Conservation (phyloP, 148 eudicot genomes). For the Amaranthus cruentus region DNA sequence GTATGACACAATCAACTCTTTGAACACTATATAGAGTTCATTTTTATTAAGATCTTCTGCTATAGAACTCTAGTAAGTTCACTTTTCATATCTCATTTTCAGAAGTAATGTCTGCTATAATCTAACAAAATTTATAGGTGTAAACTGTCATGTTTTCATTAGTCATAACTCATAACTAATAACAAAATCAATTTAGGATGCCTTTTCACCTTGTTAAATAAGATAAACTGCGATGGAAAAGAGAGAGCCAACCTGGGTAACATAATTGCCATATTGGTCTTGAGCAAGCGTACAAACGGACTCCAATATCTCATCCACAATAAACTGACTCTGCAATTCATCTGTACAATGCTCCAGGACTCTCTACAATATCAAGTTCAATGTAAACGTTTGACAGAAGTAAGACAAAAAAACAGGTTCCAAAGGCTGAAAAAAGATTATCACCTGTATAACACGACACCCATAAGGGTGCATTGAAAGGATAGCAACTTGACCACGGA, state of each 20-base stretch:
- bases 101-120: neutral
- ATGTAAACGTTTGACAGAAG: slow-evolving; percentile 6
- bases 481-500: slow-evolving; percentile 63
- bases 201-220: neutral
- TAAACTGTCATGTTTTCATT: neutral
- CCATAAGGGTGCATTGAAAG: slow-evolving; percentile 96
- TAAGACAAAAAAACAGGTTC: neutral
- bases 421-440: neutral
- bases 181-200: neutral
- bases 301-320: slow-evolving; percentile 86
- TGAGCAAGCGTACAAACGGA: slow-evolving; percentile 76
- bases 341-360: slow-evolving; percentile 80
- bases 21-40: neutral
- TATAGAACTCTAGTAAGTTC: neutral
- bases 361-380: slow-evolving; percentile 42
- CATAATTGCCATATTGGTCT: slow-evolving; percentile 96
- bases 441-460: slow-evolving; percentile 94
- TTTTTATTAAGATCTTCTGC: neutral
- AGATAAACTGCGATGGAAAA: neutral
- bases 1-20: neutral
- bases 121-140: neutral
- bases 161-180: neutral
- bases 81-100: neutral
- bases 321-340: slow-evolving; percentile 57
- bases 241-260: slow-evolving; percentile 61